A percentile compares a stretch with the other conserved stretches of the same genome.
These are phyloP conservation scores for Misopates orontium DNA, from an alignment of 257 asterid genomes.

Conservation along the genomic window DNA sequence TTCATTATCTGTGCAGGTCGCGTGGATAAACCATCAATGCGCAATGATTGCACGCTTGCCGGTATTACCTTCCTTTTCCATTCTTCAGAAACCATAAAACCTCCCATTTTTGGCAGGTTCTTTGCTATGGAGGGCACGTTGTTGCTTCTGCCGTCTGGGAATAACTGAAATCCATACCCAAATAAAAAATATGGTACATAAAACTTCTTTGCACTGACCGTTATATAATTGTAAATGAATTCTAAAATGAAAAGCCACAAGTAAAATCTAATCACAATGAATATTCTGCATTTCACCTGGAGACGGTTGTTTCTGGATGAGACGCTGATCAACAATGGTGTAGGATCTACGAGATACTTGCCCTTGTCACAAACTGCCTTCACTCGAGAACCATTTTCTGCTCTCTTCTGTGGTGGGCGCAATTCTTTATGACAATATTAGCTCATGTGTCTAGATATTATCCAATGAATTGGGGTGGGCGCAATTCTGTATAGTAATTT, in stretches of 20 bases:
- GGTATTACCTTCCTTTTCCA: no score
- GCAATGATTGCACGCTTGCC: no score
- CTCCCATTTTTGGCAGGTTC: constrained; percentile 24
- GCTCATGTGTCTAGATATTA: no score
- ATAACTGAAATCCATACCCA: constrained; percentile 47
- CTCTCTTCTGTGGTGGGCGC: constrained; percentile 25
- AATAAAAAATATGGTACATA: not conserved
- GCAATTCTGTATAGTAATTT: no score
- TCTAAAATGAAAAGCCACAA: not conserved
- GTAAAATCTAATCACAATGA: not conserved
- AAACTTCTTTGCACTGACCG: constrained; percentile 2
- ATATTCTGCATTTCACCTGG: constrained; percentile 49
- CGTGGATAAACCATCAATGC: no score
- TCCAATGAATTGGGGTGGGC: no score
- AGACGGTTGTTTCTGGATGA: constrained; percentile 36
- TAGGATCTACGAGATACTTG: constrained; percentile 29
- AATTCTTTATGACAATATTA: no score
- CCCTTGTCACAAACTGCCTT: constrained; percentile 34
- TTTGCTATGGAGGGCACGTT: constrained; percentile 31
- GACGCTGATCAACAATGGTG: constrained; percentile 19
- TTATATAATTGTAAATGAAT: constrained; percentile 4
- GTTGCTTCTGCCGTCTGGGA: constrained; percentile 46
- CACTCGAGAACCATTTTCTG: constrained; percentile 30
- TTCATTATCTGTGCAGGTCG: no score
- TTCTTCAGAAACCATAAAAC: no score